These are phyloP conservation scores for Alliaria petiolata DNA, from an alignment of 345 rosid species.

Conservation along the genomic window DNA sequence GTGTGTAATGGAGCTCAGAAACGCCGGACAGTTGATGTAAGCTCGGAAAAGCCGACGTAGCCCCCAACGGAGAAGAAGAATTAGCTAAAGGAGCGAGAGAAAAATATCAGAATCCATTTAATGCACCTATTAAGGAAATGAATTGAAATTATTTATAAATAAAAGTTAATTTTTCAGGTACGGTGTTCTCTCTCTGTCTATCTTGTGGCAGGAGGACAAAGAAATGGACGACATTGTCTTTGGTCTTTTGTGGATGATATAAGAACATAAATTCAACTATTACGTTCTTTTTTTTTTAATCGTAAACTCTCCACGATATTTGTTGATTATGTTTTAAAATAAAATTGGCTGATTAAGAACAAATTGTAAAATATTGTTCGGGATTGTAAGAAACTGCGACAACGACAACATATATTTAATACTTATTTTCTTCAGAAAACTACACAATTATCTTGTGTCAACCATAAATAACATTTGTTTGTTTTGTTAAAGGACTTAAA, in stretches of 20 bases:
- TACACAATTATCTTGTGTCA: too few species aligned
- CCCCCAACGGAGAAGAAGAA: conserved; percentile 10
- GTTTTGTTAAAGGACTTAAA: too few species aligned
- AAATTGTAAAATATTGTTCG: background rate
- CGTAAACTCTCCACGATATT: background rate
- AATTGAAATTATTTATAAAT: background rate
- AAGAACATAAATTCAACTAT: conserved; percentile 7
- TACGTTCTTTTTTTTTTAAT: background rate
- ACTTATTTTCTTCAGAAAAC: background rate
- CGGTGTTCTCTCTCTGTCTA: conserved; percentile 3
- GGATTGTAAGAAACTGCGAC: background rate
- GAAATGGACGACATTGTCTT: conserved; percentile 21
- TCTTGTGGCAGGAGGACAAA: conserved; percentile 25
- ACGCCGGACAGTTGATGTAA: conserved; percentile 23
- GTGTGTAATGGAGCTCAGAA: background rate
- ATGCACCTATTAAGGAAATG: conserved; percentile 6
- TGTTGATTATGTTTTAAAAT: background rate
- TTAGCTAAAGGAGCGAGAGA: background rate
- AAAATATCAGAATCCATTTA: conserved; percentile 14
- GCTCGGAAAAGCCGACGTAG: background rate
- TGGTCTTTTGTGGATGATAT: conserved; percentile 23
- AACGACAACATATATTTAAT: background rate
- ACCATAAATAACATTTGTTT: too few species aligned
- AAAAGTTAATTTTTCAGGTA: conserved; percentile 2
- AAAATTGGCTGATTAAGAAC: background rate